phyloP scores from a whole-genome alignment of 2,329 filamentous ascomycete species.

The Emmonsiellopsis sp. region DNA sequence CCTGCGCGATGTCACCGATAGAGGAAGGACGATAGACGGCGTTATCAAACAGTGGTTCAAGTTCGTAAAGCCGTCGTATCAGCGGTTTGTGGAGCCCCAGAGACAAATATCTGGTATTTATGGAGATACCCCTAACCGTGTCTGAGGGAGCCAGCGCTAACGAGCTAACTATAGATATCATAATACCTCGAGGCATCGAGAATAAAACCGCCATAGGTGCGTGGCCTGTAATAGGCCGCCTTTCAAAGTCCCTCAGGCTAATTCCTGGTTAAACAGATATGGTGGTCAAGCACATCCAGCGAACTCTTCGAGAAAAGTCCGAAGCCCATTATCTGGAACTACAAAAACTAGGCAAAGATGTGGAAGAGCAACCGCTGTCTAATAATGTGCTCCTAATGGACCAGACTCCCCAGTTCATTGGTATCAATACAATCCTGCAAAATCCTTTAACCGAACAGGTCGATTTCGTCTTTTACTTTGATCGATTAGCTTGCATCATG shows the following conservation, averaged over 20 bases:
- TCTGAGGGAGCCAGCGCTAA: background rate
- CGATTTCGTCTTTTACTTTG: conserved; percentile 97
- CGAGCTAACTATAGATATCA: conserved; percentile 54
- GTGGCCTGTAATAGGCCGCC: background rate
- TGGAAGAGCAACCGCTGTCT: conserved; percentile 63
- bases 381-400: conserved; percentile 64
- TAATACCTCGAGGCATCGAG: conserved; percentile 88
- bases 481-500: conserved; percentile 74
- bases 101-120: conserved; percentile 65
- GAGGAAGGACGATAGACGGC: conserved; percentile 84
- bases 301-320: conserved; percentile 79
- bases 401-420: conserved; percentile 69
- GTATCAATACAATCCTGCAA: conserved; percentile 86
- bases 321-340: conserved; percentile 71
- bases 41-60: conserved; percentile 97
- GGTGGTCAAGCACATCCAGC: conserved; percentile 88
- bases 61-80: conserved; percentile 95
- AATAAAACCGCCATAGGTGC: conserved; percentile 76
- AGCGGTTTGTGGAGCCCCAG: conserved; percentile 88
- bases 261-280: conserved; percentile 49
- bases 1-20: conserved; percentile 76
- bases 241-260: conserved; percentile 12
- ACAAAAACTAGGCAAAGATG: conserved; percentile 62
- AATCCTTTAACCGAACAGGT: conserved; percentile 69
- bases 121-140: no score